Base-by-base conservation (phyloP, 75 land plant genomes). In the Larix kaempferi region DNA sequence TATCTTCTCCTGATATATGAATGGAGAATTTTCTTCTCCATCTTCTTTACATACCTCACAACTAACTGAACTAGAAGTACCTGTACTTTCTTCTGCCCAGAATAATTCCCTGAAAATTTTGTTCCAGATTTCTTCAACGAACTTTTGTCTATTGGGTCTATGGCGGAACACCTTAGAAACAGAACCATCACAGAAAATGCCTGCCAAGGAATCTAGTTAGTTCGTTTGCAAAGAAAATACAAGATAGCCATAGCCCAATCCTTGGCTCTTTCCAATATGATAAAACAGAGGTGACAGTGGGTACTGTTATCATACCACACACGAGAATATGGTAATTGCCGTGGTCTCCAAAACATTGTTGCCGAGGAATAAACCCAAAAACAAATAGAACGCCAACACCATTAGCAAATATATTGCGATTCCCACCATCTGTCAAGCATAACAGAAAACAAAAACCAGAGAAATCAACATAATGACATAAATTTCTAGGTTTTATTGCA, bases 321-420 rank as follows among this genome's bases (percentile, higher is more conserved):
- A 84, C 16, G 92, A 76, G 67, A 88, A 92, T 15, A 90, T 54
- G 0, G 84, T 33, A 6, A 80, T 69, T 35, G 88, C 67, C 1
- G 88, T 86, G 67, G 84, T 83, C 57, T 82, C 83, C 26, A 82
- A 88, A 26, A 73, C 76, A 73, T 83, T 81, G 72, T 86, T 84
- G 6, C 94, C 94, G 16, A 90, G 82, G 39, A 90, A 92, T 27
- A 79, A 82, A 8, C 88, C 94, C 8, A 88, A 78, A 74, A 92
- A 86, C 41, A 83, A 64, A 59, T 92, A 92, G 78, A 92, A 92
- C 12, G 83, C 73, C 10, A 83, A 82, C 2, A 90, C 80, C 25
- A 90, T 75, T 73, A 88, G 85, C 69, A 76, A 49, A 83, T 78
- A 92, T 0, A 88, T 66, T 11, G 80, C 80, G 52, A 92, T 88